These are phyloP conservation scores for Coemansia sp. DNA, from an alignment of 192 early-diverging fungal species.

Conservation along the genomic window DNA sequence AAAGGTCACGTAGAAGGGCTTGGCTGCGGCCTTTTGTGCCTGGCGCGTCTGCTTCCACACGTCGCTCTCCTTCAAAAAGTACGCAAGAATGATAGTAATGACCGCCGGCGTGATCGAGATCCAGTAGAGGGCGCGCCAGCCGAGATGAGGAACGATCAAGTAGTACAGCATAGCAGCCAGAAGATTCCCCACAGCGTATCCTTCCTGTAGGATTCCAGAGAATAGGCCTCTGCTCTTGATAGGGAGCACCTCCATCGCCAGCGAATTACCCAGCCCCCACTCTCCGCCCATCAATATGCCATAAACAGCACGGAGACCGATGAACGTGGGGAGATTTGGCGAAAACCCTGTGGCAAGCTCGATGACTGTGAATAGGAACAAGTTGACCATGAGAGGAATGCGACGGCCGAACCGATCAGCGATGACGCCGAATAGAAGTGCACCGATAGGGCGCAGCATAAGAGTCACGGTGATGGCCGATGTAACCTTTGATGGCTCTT, in stretches of 20 bases:
- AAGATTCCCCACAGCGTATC: conserved; percentile 68
- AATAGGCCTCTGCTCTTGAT: conserved; percentile 69
- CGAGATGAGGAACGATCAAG: conserved; percentile 52
- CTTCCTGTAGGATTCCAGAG: conserved; percentile 74
- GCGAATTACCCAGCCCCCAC: conserved; percentile 71
- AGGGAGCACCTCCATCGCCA: conserved; percentile 73
- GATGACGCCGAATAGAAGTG: conserved; percentile 67
- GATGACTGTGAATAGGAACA: conserved; percentile 61
- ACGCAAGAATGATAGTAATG: conserved; percentile 60
- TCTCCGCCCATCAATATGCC: conserved; percentile 72
- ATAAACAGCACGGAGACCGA: conserved; percentile 58
- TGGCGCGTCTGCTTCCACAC: conserved; percentile 51
- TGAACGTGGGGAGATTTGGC: conserved; percentile 60
- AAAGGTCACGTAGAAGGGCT: conserved; percentile 25
- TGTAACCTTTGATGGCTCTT: conserved; percentile 58
- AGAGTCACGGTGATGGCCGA: conserved; percentile 68
- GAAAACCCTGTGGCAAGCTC: conserved; percentile 69
- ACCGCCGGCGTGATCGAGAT: conserved; percentile 61
- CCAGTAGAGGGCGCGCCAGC: conserved; percentile 75
- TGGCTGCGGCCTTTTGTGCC: conserved; percentile 28
- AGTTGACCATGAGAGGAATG: conserved; percentile 67
- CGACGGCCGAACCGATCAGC: conserved; percentile 69
- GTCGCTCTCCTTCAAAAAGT: conserved; percentile 65
- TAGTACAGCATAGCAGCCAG: conserved; percentile 65
- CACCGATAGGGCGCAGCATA: conserved; percentile 71